These are phyloP conservation scores for Alternaria brassicicola DNA, from an alignment of 2,329 filamentous ascomycete genomes.

Conservation along the genomic window DNA sequence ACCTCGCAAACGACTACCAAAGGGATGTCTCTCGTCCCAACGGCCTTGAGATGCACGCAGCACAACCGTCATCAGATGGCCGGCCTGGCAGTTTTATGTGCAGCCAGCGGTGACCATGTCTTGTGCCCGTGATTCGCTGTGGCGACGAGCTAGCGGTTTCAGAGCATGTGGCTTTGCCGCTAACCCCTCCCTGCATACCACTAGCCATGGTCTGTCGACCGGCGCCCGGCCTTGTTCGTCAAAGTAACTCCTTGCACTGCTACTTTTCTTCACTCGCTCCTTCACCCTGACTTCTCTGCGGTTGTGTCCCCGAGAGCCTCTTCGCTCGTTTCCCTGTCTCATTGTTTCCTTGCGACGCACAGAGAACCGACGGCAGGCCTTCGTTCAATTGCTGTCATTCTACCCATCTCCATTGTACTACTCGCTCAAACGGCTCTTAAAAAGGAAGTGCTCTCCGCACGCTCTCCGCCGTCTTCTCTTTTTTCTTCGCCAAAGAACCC, in stretches of 20 bases:
- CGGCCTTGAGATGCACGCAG: background rate
- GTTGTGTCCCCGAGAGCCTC: slow-evolving; percentile 27
- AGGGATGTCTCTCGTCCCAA: background rate
- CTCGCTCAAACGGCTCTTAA: slow-evolving; percentile 15
- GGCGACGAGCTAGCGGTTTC: slow-evolving; percentile 26
- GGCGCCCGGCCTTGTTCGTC: slow-evolving; percentile 11
- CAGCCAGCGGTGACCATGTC: slow-evolving; percentile 14
- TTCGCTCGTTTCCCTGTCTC: slow-evolving; percentile 28
- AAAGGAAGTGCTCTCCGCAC: slow-evolving; percentile 44
- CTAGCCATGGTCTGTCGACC: slow-evolving; percentile 15
- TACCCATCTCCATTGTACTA: slow-evolving; percentile 22
- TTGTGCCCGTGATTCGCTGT: slow-evolving; percentile 29
- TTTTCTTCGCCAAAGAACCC: slow-evolving; percentile 14
- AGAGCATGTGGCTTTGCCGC: slow-evolving; percentile 28
- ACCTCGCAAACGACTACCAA: background rate
- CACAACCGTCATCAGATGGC: slow-evolving; percentile 7
- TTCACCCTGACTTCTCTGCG: slow-evolving; percentile 15
- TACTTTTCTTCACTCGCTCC: slow-evolving; percentile 22
- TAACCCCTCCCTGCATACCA: slow-evolving; percentile 21
- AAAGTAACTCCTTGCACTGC: slow-evolving; percentile 8
- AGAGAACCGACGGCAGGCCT: slow-evolving; percentile 38
- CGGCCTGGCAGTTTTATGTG: slow-evolving; percentile 10
- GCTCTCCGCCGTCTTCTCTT: slow-evolving; percentile 27
- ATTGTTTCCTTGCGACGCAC: slow-evolving; percentile 21
- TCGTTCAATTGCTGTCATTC: slow-evolving; percentile 38